Conservation (phyloP, 2,329 filamentous ascomycete genomes). For the Cladophialophora psammophila region DNA sequence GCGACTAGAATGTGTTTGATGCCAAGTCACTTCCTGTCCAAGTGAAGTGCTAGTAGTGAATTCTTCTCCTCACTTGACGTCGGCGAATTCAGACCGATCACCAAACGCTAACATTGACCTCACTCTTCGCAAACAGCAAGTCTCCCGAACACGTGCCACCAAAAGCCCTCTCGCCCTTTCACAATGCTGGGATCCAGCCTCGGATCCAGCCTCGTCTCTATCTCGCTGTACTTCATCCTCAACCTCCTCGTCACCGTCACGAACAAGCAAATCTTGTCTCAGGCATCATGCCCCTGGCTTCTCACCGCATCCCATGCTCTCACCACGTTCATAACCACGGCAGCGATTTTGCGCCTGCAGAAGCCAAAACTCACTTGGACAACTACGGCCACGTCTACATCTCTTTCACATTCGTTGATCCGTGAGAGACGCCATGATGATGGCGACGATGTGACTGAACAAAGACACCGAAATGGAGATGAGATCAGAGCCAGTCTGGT, state of each 20-base stretch:
- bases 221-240: conserved; percentile 27
- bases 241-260: conserved; percentile 33
- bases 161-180: not conserved
- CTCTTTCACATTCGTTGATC: not conserved
- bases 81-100: not conserved
- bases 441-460: not conserved
- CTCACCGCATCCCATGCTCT: conserved; percentile 28
- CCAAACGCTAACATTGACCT: not conserved
- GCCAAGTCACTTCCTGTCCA: not conserved
- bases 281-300: conserved; percentile 23
- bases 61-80: not conserved
- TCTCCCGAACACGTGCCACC: not conserved
- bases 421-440: conserved; percentile 1
- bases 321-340: conserved; percentile 22
- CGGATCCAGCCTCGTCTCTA: conserved; percentile 4
- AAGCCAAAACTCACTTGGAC: not conserved
- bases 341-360: conserved; percentile 2
- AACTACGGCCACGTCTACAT: not conserved
- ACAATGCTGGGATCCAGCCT: conserved; percentile 9
- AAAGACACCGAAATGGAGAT: not conserved
- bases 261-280: conserved; percentile 24
- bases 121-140: not conserved
- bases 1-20: not conserved
- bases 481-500: not conserved
- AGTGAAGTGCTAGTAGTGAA: not conserved